Evolutionary conservation across 2,329 filamentous ascomycete genomes (phyloP), one percentile per base, ranked within the genome.

Genomic region (Sporothrix curviconia): DNA sequence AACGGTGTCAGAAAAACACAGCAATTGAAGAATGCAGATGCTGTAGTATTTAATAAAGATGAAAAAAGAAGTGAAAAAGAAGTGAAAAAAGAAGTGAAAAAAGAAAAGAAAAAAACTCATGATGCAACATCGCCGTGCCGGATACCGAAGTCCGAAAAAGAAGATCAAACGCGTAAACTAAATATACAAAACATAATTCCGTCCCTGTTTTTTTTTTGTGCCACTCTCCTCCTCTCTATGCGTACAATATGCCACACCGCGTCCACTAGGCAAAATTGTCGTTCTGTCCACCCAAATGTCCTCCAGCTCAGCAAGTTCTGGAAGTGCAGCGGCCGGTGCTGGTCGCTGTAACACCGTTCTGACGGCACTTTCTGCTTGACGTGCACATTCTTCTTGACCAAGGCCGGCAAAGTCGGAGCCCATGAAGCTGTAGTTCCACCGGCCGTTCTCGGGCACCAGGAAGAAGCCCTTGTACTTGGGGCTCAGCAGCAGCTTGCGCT

Each of bases 381-480:
- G 65, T 91, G 88, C 43, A 96, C 82, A 3, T 86, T 81, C 76
- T 90, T 90, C 84, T 96, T 97, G 76, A 96, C 91, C 32, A 62
- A 96, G 81, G 40, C 85, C 85, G 14, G 86, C 85, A 69, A 97
- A 99, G 0, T 85, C 85, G 63, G 86, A 90, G 56, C 94, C 94
- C 85, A 97, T 90, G 79, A 99, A 99, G 71, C 89, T 94, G 77
- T 96, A 99, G 74, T 99, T 99, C 94, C 94, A 99, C 60, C 87
- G 80, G 61, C 85, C 86, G 56, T 87, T 86, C 68, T 96, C 92
- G 0, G 94, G 94, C 22, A 97, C 91, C 56, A 99, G 76, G 83
- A 99, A 99, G 77, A 92, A 97, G 28, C 94, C 95, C 65, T 89
- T 84, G 70, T 96, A 96, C 71, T 92, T 89, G 66, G 96, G 92